Base-by-base conservation (phyloP, 2,329 filamentous ascomycete species). In the Diaporthe longicolla region DNA sequence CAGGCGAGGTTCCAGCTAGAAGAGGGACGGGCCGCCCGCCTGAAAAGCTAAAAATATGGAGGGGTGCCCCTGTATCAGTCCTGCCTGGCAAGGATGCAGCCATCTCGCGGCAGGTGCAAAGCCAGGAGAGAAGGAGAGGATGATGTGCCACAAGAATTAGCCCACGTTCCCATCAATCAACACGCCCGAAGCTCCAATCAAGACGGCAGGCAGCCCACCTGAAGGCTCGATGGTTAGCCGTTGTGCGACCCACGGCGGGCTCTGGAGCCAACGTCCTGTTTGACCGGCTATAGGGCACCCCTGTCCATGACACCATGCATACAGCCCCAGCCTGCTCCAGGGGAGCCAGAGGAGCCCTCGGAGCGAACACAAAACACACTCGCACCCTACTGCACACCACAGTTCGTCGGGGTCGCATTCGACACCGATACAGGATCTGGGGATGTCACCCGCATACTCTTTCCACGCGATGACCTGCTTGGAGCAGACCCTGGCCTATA, bases 11-110 rank as follows among this genome's bases (percentile, higher is more conserved):
- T 68, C 63, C 63, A 54, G 32, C 63, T 68, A 40, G 48, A 26
- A 26, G 32, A 68, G 63, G 63, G 63, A 68, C 63, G 63, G 63
- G 45, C 63, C 63, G 63, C 35, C 45, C 45, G 32, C 48, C 63
- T 68, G 63, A 54, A 68, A 68, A 54, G 63, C 63, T 68, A 68
- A 68, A 66, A 68, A 40, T 68, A 68, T 54, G 63, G 48, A n/a
- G 52, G 52, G 63, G 48, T 54, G 63, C 48, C 63, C 63, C 63
- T 68, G 63, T 68, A 68, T 26, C 24, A 32, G 45, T 24, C 63
- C 63, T 26, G 45, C 45, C 45, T 26, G 29, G 21, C 63, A 26
- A 40, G 63, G 63, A 40, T 68, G 63, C 63, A 68, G 21, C 63
- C 45, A 52, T 40, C 45, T 26, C 21, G 63, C 45, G 48, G 48